Conservation (phyloP, 495 filamentous ascomycete genomes). For the Penicillium fimorum region DNA sequence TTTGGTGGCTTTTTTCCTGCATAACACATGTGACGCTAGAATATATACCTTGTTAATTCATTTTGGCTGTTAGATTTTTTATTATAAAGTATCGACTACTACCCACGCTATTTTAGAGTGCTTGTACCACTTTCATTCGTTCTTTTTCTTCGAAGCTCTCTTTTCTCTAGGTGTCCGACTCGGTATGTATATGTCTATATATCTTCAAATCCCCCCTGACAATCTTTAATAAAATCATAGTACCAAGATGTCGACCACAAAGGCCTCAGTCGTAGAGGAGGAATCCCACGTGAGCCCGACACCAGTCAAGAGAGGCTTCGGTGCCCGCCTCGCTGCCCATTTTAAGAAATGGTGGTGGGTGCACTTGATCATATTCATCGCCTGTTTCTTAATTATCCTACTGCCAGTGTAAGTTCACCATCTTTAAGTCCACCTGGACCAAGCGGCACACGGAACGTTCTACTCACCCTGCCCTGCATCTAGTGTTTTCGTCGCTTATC, state of each 20-base stretch:
- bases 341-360: constrained; percentile 70
- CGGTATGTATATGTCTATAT: constrained; percentile 2
- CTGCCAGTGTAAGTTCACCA: constrained; percentile 61
- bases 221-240: not conserved
- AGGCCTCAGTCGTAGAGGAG: constrained; percentile 27
- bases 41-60: not conserved
- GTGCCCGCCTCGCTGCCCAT: constrained; percentile 41
- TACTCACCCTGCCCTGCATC: not conserved
- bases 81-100: constrained; percentile 12
- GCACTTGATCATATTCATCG: constrained; percentile 58
- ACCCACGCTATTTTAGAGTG: constrained; percentile 4
- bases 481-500: constrained; percentile 71
- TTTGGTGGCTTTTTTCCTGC: not conserved
- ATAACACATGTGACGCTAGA: constrained; percentile 16
- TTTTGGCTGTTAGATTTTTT: not conserved
- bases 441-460: not conserved
- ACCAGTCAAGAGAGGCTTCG: constrained; percentile 33
- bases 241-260: constrained; percentile 32
- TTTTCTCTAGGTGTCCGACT: constrained; percentile 1
- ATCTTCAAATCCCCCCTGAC: too few relatives aligned
- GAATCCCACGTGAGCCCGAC: constrained; percentile 6
- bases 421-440: not conserved
- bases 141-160: constrained; percentile 9
- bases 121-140: constrained; percentile 5
- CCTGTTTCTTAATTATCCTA: constrained; percentile 58